phyloP scores from a whole-genome alignment of 225 moss, liverwort and hornwort species.

The Sphagnum tenellum region DNA sequence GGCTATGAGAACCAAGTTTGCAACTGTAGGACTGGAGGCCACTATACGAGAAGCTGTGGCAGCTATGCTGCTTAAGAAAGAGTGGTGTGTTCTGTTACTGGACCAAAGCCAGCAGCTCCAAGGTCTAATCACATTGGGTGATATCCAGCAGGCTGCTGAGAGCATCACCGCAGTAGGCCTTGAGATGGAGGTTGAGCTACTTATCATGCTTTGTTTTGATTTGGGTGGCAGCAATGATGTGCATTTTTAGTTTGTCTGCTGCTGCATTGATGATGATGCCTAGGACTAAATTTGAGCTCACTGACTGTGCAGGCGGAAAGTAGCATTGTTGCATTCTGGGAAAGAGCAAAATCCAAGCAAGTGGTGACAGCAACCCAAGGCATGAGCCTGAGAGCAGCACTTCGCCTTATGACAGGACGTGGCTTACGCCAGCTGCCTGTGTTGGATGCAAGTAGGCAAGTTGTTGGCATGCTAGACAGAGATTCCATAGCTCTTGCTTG shows the following conservation, averaged over 20 bases:
- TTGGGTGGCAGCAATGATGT: neutral
- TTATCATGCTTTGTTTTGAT: neutral
- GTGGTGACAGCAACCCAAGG: slow-evolving; percentile 62
- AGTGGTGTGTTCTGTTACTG: slow-evolving; percentile 91
- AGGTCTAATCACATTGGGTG: slow-evolving; percentile 76
- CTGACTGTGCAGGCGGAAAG: slow-evolving; percentile 38
- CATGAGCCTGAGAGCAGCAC: slow-evolving; percentile 79
- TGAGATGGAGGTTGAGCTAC: slow-evolving; percentile 42
- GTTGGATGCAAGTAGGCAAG: slow-evolving; percentile 40
- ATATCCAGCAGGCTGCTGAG: slow-evolving; percentile 86
- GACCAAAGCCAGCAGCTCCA: slow-evolving; percentile 51
- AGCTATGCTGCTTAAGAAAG: slow-evolving; percentile 60
- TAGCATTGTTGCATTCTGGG: slow-evolving; percentile 44
- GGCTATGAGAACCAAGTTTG: slow-evolving; percentile 84
- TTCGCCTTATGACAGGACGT: slow-evolving; percentile 73
- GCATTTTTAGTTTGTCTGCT: too few species aligned
- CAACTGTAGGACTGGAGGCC: slow-evolving; percentile 37
- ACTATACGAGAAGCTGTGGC: slow-evolving; percentile 73
- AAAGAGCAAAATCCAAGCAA: slow-evolving; percentile 39
- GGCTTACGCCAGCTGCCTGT: slow-evolving; percentile 93
- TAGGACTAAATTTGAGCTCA: too few species aligned
- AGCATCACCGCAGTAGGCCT: slow-evolving; percentile 31
- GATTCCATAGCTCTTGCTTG: slow-evolving; percentile 92
- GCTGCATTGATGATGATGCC: too few species aligned
- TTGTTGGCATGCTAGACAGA: slow-evolving; percentile 88